phyloP scores from a whole-genome alignment of 495 filamentous ascomycete genomes.

The Parathielavia appendiculata region DNA sequence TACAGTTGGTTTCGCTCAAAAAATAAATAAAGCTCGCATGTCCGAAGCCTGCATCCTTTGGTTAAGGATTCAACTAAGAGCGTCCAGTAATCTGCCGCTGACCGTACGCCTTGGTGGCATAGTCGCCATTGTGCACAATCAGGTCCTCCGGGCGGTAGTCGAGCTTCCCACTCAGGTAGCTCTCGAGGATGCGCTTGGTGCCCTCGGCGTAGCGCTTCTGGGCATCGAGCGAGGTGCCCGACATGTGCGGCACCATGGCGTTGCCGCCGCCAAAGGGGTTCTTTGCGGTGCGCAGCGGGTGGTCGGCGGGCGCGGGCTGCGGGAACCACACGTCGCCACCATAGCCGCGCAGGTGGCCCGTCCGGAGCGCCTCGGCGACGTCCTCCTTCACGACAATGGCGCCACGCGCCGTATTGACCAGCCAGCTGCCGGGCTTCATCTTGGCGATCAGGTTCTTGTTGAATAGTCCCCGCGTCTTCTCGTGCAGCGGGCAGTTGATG shows the following conservation, averaged over 20 bases:
- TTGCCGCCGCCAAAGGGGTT: conserved; percentile 96
- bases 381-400: conserved; percentile 99
- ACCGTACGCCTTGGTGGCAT: conserved; percentile 93
- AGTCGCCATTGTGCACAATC: conserved; percentile 88
- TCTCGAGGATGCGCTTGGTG: conserved; percentile 81
- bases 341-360: conserved; percentile 92
- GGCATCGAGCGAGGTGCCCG: conserved; percentile 92
- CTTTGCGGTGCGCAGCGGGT: conserved; percentile 86
- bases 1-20: background rate
- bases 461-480: conserved; percentile 93
- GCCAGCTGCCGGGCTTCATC: conserved; percentile 98
- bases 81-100: conserved; percentile 49
- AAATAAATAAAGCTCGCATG: no score
- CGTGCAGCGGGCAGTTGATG: conserved; percentile 98
- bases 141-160: conserved; percentile 90
- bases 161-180: conserved; percentile 77
- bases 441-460: conserved; percentile 99
- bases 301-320: conserved; percentile 92
- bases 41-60: background rate
- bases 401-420: conserved; percentile 96
- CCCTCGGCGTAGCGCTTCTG: conserved; percentile 92
- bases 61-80: no score
- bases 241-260: conserved; percentile 98
- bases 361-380: conserved; percentile 88
- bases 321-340: conserved; percentile 82